Conservation (phyloP, 208 protist genomes). For the Lotmaria passim region DNA sequence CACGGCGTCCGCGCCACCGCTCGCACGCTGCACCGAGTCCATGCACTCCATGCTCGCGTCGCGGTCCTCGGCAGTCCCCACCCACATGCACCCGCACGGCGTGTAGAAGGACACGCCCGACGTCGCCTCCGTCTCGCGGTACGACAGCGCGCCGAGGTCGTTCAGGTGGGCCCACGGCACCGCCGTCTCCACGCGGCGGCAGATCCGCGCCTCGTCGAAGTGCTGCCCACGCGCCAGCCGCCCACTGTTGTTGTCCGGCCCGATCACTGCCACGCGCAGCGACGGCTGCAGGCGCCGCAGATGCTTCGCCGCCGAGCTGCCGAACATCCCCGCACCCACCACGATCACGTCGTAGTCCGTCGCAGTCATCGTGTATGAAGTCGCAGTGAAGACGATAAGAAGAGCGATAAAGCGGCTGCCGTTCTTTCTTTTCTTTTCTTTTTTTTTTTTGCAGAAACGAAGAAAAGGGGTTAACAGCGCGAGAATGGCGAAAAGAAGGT, state of each 20-base stretch:
- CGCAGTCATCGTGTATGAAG: not conserved
- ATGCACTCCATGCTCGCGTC: conserved; percentile 11
- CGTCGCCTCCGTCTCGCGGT: conserved; percentile 29
- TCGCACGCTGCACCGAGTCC: conserved; percentile 14
- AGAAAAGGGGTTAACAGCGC: too few species aligned
- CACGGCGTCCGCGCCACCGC: not conserved
- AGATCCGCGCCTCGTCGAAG: conserved; percentile 40
- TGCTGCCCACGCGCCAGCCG: conserved; percentile 34
- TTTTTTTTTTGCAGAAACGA: too few species aligned
- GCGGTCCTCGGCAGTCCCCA: conserved; percentile 8
- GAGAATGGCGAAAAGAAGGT: too few species aligned
- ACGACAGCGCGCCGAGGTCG: conserved; percentile 22
- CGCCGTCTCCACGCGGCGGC: conserved; percentile 25
- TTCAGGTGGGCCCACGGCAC: conserved; percentile 22
- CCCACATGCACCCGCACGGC: conserved; percentile 26
- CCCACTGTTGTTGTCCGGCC: conserved; percentile 20
- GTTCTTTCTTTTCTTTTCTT: not conserved
- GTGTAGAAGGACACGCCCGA: conserved; percentile 29
- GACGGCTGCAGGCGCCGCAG: conserved; percentile 20
- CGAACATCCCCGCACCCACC: conserved; percentile 36
- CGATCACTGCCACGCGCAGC: conserved; percentile 23
- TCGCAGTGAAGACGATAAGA: not conserved
- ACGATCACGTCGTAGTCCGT: conserved; percentile 33
- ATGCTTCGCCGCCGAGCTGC: conserved; percentile 30
- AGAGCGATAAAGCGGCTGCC: not conserved